phyloP scores from a whole-genome alignment of 129 eudicot species.

The Daucus carota region DH1_v3.0 NC_030386.2:3436001-3436500 shows the following conservation, averaged over 20 bases:
- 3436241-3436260: slow-evolving; percentile 4
- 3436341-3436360: slow-evolving; percentile 42
- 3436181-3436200: neutral
- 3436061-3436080: slow-evolving; percentile 15
- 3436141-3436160: slow-evolving; percentile 7
- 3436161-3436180: slow-evolving; percentile 4
- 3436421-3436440: slow-evolving; percentile 29
- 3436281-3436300: slow-evolving; percentile 16
- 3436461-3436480: slow-evolving; percentile 41
- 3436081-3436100: slow-evolving; percentile 5
- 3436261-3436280: neutral
- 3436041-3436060: slow-evolving; percentile 10
- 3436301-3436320: slow-evolving; percentile 13
- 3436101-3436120: neutral
- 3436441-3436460: slow-evolving; percentile 42
- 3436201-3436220: slow-evolving; percentile 10
- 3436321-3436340: slow-evolving; percentile 36
- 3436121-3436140: slow-evolving; percentile 9
- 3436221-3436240: slow-evolving; percentile 12
- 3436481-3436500: slow-evolving; percentile 28
- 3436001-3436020: neutral
- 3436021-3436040: neutral
- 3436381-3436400: slow-evolving; percentile 43
- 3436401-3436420: slow-evolving; percentile 48
- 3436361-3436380: slow-evolving; percentile 45